Percentiles rank a stretch among this genome's conserved stretches.
Evolutionary conservation across 2,329 filamentous ascomycete genomes (phyloP).

Genomic region (Thelonectria discophora): DNA sequence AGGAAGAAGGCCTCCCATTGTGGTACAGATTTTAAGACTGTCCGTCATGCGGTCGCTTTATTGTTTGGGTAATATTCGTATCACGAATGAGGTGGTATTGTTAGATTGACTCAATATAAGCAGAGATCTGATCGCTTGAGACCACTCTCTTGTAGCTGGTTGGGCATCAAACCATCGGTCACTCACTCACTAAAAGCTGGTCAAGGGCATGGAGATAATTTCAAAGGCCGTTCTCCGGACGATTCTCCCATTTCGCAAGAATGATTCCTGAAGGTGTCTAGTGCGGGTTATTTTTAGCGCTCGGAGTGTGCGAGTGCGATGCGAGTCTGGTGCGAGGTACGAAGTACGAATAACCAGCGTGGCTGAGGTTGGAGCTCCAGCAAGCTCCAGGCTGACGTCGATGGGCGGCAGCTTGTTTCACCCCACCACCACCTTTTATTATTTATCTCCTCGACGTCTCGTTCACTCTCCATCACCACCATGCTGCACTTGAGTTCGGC

Average conservation of each 20-base stretch:
- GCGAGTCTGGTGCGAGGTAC: not conserved
- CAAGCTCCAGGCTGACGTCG: not conserved
- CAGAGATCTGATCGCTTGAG: no score
- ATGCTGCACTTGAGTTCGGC: slow-evolving; percentile 1
- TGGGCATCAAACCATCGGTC: no score
- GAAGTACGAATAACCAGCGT: not conserved
- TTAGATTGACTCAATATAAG: no score
- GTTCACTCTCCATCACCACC: not conserved
- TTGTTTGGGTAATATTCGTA: no score
- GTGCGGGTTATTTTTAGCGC: slow-evolving; percentile 5
- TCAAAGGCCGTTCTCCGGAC: not conserved
- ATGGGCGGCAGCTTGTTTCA: not conserved
- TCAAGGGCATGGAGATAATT: not conserved
- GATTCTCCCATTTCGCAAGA: not conserved
- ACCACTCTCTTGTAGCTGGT: no score
- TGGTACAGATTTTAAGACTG: no score
- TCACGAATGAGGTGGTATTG: no score
- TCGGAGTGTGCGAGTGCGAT: not conserved
- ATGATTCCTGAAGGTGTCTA: not conserved
- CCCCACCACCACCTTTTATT: slow-evolving; percentile 10
- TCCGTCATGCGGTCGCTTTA: no score
- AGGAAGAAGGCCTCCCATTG: no score
- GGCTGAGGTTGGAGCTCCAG: slow-evolving; percentile 1
- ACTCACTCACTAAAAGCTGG: no score
- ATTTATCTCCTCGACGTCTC: slow-evolving; percentile 2